phyloP scores from a whole-genome alignment of 2,329 filamentous ascomycete species.

The Trichoderma sp. region DNA sequence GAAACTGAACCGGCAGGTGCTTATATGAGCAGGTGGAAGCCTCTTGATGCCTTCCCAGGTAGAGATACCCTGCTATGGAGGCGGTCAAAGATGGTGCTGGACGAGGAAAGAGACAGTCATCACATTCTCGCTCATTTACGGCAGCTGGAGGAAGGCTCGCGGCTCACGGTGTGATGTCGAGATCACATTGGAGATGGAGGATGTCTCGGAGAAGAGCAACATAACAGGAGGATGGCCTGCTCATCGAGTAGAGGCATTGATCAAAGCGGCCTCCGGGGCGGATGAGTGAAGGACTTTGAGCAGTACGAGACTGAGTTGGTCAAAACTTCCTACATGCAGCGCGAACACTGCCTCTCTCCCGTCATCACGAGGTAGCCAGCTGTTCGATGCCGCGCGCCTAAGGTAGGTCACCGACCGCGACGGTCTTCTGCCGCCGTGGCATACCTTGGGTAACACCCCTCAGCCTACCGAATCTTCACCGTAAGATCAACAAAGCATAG shows the following conservation, averaged over 20 bases:
- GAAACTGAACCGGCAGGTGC: too few species aligned
- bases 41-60: slow-evolving; percentile 1
- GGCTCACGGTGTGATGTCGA: background rate
- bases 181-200: too few species aligned
- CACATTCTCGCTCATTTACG: too few species aligned
- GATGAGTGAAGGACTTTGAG: background rate
- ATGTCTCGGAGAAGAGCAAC: too few species aligned
- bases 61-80: background rate
- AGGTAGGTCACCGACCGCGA: slow-evolving; percentile 2
- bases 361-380: background rate
- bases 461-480: slow-evolving; percentile 13
- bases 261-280: background rate
- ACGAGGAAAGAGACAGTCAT: slow-evolving; percentile 2
- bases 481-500: background rate
- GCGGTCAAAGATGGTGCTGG: slow-evolving; percentile 14
- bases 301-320: too few species aligned
- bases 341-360: background rate
- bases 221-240: background rate
- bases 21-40: background rate
- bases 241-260: background rate
- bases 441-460: background rate
- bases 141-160: background rate
- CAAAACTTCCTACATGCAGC: background rate
- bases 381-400: slow-evolving; percentile 26
- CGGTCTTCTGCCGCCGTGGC: background rate